Conservation (phyloP, 768 basidiomycete genomes). For the Favolaschia claudopus region DNA sequence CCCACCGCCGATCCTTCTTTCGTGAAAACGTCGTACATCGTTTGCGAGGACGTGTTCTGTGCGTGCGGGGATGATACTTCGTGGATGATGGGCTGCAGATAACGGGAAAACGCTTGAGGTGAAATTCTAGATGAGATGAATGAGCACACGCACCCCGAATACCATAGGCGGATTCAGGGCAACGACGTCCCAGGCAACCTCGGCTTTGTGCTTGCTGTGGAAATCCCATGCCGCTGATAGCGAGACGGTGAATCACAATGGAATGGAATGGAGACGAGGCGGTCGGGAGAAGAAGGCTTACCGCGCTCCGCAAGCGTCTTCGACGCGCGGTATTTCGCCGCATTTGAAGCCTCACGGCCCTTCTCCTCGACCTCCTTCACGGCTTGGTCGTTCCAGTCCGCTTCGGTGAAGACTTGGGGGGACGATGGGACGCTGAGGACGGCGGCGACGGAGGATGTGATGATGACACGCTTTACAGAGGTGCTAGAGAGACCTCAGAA, state of each 20-base stretch:
- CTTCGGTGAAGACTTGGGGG: slow-evolving; percentile 49
- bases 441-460: slow-evolving; percentile 70
- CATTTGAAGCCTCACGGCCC: slow-evolving; percentile 50
- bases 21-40: background rate
- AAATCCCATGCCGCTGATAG: slow-evolving; percentile 51
- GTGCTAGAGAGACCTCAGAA: slow-evolving; percentile 37
- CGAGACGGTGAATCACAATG: background rate
- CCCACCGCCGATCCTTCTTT: background rate
- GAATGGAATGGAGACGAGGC: background rate
- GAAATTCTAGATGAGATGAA: background rate
- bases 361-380: slow-evolving; percentile 54
- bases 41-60: background rate
- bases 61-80: background rate
- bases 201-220: slow-evolving; percentile 47
- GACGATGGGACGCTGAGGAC: slow-evolving; percentile 39
- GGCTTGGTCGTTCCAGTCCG: slow-evolving; percentile 67
- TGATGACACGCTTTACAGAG: slow-evolving; percentile 68
- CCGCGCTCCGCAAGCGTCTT: slow-evolving; percentile 74
- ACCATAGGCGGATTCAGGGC: background rate
- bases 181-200: background rate
- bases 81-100: background rate
- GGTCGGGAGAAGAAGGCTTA: slow-evolving; percentile 26
- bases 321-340: slow-evolving; percentile 61
- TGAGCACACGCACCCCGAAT: background rate
- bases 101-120: background rate